phyloP scores from a whole-genome alignment of 768 basidiomycete species.

The Russula dissimulans region DNA sequence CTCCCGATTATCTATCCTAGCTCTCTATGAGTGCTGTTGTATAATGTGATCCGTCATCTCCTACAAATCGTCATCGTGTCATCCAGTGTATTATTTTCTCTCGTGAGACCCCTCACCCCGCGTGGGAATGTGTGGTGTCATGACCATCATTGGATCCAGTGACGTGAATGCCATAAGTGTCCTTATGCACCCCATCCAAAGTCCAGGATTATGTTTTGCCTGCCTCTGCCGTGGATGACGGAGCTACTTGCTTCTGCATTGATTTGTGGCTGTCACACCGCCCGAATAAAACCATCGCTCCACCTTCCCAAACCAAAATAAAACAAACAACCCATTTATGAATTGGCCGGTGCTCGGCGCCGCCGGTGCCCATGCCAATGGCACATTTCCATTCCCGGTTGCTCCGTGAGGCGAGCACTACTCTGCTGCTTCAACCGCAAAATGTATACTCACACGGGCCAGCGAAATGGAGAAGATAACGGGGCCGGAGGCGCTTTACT shows the following conservation, averaged over 20 bases:
- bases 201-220: not conserved
- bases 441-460: too few relatives aligned
- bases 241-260: not conserved
- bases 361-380: not conserved
- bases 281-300: not conserved
- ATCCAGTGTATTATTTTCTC: too few relatives aligned
- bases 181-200: not conserved
- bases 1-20: not conserved
- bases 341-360: not conserved
- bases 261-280: not conserved
- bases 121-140: not conserved
- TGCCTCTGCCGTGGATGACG: not conserved
- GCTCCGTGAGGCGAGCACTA: not conserved
- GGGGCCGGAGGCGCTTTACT: too few relatives aligned
- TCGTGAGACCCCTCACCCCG: too few relatives aligned
- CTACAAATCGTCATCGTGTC: too few relatives aligned
- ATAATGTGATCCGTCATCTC: not conserved
- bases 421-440: too few relatives aligned
- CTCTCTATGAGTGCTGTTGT: conserved; percentile 3
- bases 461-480: too few relatives aligned
- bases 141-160: not conserved
- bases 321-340: not conserved
- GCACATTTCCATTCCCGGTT: not conserved
- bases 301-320: not conserved
- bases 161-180: not conserved